These are phyloP conservation scores for Pestalotiopsis sp. DNA, from an alignment of 2,329 filamentous ascomycete species.

Conservation along the genomic window DNA sequence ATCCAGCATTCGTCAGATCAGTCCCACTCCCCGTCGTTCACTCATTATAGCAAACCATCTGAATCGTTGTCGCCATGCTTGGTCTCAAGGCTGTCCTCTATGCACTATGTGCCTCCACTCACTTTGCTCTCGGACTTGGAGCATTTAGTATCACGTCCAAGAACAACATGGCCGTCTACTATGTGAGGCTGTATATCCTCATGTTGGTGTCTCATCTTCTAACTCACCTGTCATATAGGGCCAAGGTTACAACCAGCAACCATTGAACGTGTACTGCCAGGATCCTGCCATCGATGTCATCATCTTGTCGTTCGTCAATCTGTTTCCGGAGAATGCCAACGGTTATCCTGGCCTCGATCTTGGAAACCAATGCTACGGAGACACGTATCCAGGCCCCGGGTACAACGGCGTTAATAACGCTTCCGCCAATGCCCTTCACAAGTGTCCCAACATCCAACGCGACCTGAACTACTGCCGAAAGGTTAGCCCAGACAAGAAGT, in stretches of 20 bases:
- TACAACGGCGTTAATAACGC: conserved; percentile 31
- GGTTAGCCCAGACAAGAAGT: conserved; percentile 53
- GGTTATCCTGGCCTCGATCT: conserved; percentile 41
- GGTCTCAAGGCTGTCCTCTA: not conserved
- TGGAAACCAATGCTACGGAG: conserved; percentile 39
- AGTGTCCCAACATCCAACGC: conserved; percentile 35
- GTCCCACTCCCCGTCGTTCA: not conserved
- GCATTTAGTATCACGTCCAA: conserved; percentile 32
- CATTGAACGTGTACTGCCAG: conserved; percentile 38
- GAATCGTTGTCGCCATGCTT: not conserved
- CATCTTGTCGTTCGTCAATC: conserved; percentile 40
- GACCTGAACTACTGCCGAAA: conserved; percentile 50
- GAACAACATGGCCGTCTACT: conserved; percentile 43
- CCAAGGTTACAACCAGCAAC: conserved; percentile 37
- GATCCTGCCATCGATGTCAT: conserved; percentile 41
- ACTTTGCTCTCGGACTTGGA: conserved; percentile 12
- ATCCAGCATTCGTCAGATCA: not conserved
- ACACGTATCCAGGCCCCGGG: conserved; percentile 31
- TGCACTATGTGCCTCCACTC: not conserved
- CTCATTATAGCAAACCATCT: not conserved
- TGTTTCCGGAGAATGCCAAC: conserved; percentile 42
- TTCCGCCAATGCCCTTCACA: conserved; percentile 31
- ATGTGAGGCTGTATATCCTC: conserved; percentile 29
- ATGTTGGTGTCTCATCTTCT: not conserved
- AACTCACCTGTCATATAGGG: conserved; percentile 28